Base-by-base conservation (phyloP, 2,329 filamentous ascomycete species). In the Aspergillus fischeri region DNA sequence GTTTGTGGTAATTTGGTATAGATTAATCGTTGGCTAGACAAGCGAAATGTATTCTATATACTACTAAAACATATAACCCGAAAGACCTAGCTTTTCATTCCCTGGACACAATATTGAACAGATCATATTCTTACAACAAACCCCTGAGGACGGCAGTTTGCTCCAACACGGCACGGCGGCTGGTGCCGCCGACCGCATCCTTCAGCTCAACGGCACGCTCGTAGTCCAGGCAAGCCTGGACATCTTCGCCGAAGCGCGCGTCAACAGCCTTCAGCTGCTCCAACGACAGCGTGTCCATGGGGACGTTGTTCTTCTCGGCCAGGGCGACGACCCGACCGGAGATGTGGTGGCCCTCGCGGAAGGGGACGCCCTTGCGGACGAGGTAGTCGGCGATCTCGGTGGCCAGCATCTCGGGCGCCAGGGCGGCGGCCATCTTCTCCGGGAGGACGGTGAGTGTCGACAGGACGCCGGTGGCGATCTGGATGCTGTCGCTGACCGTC, bases 381-480 rank as follows among this genome's bases (percentile, higher is more conserved):
- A 80, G 72, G 63, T 80, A 80, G 56, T 80, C 78, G 3, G 78
- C 77, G 53, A 79, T 71, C 59, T 80, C 77, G 38, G 78, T 81
- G 14, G 91, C 91, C 2, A 96, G 83, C 90, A 96, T 94, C 70
- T 90, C 88, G 8, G 88, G 89, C 7, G 90, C 87, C 10, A 96
- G 80, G 0, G 90, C 88, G 20, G 87, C 89, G 59, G 79, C 77
- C 91, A 96, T 96, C 76, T 86, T 88, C 61, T 89, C 86, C 0
- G 89, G 85, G 66, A 84, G 81, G 60, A 88, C 81, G 5, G 78
- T 83, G 10, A 95, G 78, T 0, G 90, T 95, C 1, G 85, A 84
- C 3, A 96, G 80, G 4, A 95, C 88, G 54, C 92, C 89, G 25
- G 89, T 89, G 28, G 90, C 89, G 65, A 96, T 96, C 73, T 88